Base-by-base conservation (phyloP, 225 moss, liverwort and hornwort genomes). In the Bryum argenteum region DNA sequence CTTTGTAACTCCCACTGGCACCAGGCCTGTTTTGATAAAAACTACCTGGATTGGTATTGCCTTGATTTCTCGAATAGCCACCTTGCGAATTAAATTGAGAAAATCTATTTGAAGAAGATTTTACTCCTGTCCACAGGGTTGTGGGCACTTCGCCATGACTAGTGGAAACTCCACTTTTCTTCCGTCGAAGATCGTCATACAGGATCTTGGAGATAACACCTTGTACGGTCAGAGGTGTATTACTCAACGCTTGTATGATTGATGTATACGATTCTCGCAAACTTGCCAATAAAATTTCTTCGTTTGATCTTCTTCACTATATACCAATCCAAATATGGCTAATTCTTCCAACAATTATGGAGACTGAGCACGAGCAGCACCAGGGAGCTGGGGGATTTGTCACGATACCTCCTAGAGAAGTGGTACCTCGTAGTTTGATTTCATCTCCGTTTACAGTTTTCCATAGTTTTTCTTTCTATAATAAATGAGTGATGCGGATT, bases 101-200 rank as follows among this genome's bases (percentile, higher is more conserved):
- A 54, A 37, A 72, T 63, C 20, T 38, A 37, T 33, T 8, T 48
- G 48, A 11, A 0, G 33, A 71, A 71, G 61, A 63, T 72, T 42
- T 63, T 11, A 63, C 62, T 21, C 63, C 0, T 54, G 12, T 63
- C 54, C 13, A 72, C 54, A 72, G 63, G 63, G n/a, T n/a, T n/a
- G n/a, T n/a, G n/a, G n/a, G 63, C 23, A 72, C 63, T 54, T 72
- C 12, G n/a, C 19, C 17, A 24, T 70, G 70, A 33, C 59, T 70
- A 70, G 26, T 70, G 44, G 69, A 70, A 23, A 14, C 13, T 1
- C 69, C 24, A 71, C n/a, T 60, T 9, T 71, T 71, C 71, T 51
- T 61, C 61, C 20, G 1, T 10, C 5, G 4, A 13, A 61, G 33
- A 39, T 71, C 61, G 9, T 40, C 61, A 61, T 71, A 58, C 26